Evolutionary conservation across 306 rosid genomes (phyloP).

Genomic region (Hippophae rhamnoides): DNA sequence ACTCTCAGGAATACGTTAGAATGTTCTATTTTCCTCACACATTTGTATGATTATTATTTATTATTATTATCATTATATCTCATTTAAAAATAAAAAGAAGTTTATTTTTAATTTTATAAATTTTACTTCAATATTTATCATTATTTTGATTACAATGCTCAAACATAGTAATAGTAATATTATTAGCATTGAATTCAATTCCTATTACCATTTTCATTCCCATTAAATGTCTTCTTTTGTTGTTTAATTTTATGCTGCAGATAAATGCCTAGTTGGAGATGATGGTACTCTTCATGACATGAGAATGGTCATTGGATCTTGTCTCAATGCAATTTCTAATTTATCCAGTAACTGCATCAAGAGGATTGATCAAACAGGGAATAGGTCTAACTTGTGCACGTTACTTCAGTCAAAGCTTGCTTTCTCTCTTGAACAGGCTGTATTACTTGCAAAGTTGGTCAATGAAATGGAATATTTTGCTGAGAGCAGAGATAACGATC

Average conservation of each 20-base stretch:
- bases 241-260: constrained; percentile 36
- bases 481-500: constrained; percentile 30
- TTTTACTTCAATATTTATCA: no score
- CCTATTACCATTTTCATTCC: no score
- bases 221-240: not conserved
- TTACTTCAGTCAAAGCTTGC: constrained; percentile 65
- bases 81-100: no score
- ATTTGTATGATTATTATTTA: no score
- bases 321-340: constrained; percentile 44
- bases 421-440: constrained; percentile 67
- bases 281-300: constrained; percentile 32
- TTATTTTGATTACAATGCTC: no score
- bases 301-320: constrained; percentile 53
- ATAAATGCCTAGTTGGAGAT: constrained; percentile 39
- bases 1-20: no score
- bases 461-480: constrained; percentile 37
- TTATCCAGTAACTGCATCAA: constrained; percentile 56
- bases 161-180: no score
- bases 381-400: constrained; percentile 30
- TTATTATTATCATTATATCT: no score
- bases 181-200: no score
- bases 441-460: constrained; percentile 53
- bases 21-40: no score
- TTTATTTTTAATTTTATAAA: no score
- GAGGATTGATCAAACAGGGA: constrained; percentile 52